These are phyloP conservation scores for Cystoisospora suis DNA, from an alignment of 169 alveolate genomes.

Conservation along the genomic window DNA sequence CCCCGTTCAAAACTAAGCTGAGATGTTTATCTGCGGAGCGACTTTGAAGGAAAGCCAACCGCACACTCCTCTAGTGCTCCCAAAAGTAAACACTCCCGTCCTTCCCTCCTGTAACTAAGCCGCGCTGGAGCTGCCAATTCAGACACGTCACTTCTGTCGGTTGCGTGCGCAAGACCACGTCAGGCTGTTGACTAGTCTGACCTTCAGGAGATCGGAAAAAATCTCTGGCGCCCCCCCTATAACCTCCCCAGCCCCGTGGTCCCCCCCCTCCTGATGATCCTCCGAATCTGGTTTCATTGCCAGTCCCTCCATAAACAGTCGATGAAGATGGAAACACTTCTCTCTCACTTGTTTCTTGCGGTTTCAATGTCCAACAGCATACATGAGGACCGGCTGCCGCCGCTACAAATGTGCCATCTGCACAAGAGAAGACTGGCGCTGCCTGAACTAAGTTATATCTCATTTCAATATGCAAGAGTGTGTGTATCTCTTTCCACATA, in stretches of 20 bases:
- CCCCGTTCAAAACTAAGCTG: no score
- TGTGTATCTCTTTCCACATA: background rate
- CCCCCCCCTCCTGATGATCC: background rate
- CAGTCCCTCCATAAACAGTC: background rate
- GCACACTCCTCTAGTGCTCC: constrained; percentile 10
- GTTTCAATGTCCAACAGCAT: background rate
- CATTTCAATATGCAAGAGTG: constrained; percentile 16
- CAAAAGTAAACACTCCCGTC: background rate
- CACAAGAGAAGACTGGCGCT: background rate
- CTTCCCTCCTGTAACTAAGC: background rate
- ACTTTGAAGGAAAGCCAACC: no score
- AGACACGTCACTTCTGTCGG: constrained; percentile 7
- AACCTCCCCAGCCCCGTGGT: background rate
- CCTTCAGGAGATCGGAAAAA: background rate
- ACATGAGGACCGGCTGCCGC: constrained; percentile 37
- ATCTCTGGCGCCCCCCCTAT: background rate
- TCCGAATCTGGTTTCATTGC: background rate
- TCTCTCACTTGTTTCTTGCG: background rate
- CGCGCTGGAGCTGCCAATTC: constrained; percentile 8
- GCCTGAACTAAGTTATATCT: constrained; percentile 4
- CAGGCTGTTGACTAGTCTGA: background rate
- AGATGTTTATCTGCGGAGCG: no score
- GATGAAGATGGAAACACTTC: no score
- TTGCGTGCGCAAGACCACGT: background rate
- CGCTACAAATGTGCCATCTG: background rate